phyloP scores from a whole-genome alignment of 208 protist species.

The Endotrypanum monterogeii region DNA sequence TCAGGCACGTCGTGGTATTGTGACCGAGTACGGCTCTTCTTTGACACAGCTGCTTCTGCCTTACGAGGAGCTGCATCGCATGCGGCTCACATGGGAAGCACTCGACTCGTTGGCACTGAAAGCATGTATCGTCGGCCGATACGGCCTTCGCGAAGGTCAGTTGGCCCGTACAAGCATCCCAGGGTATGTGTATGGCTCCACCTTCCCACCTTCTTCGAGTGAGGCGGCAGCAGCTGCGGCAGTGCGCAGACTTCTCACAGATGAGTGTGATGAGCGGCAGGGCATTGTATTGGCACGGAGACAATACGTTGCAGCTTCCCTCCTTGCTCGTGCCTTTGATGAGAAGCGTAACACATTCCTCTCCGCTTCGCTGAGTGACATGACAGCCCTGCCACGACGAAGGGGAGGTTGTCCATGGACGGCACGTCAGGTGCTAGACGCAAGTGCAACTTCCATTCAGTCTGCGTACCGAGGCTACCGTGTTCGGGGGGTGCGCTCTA shows the following conservation, averaged over 20 bases:
- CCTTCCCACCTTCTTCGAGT: background rate
- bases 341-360: slow-evolving; percentile 1
- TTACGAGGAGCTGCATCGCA: slow-evolving; percentile 24
- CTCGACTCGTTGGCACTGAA: slow-evolving; percentile 33
- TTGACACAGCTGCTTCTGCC: slow-evolving; percentile 4
- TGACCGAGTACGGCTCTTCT: background rate
- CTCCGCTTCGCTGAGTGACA: background rate
- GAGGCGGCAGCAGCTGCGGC: background rate
- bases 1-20: background rate
- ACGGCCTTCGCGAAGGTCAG: slow-evolving; percentile 21
- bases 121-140: slow-evolving; percentile 26
- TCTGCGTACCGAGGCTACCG: slow-evolving; percentile 38
- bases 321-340: slow-evolving; percentile 2
- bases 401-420: background rate
- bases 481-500: background rate
- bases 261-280: slow-evolving; percentile 8
- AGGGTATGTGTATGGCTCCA: background rate
- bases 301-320: background rate
- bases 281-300: background rate
- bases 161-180: slow-evolving; percentile 22
- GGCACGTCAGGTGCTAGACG: slow-evolving; percentile 15
- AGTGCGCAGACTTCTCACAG: background rate
- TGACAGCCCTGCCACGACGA: background rate
- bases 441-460: slow-evolving; percentile 47
- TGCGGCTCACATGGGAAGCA: slow-evolving; percentile 21